These are phyloP conservation scores for Paramecium sexaurelia DNA, from an alignment of 73 alveolate species.

Conservation along the genomic window DNA sequence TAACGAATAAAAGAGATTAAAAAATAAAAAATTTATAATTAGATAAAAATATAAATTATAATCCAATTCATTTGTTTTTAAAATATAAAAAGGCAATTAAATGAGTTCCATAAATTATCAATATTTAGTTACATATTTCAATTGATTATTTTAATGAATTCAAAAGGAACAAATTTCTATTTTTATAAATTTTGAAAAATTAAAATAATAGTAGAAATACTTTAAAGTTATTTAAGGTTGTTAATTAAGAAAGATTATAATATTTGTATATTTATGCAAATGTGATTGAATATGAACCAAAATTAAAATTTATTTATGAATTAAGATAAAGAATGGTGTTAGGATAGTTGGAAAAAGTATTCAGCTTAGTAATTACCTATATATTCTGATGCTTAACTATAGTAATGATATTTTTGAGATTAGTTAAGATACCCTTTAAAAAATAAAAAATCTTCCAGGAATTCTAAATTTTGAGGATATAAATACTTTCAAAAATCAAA, in stretches of 20 bases:
- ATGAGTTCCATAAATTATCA: background rate
- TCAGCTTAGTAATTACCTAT: background rate
- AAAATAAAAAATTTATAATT: too few relatives aligned
- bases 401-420: background rate
- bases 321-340: slow-evolving; percentile 7
- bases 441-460: slow-evolving; percentile 16
- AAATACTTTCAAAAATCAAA: background rate
- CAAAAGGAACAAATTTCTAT: too few relatives aligned
- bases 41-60: too few relatives aligned
- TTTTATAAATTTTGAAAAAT: too few relatives aligned
- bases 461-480: slow-evolving; percentile 4
- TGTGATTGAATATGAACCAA: background rate
- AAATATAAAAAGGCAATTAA: background rate
- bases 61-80: too few relatives aligned
- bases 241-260: background rate
- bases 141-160: too few relatives aligned
- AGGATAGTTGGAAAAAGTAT: slow-evolving; percentile 14
- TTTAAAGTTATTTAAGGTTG: background rate
- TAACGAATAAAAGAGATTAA: too few relatives aligned
- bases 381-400: background rate
- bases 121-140: too few relatives aligned
- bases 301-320: slow-evolving; percentile 21
- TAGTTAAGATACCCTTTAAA: slow-evolving; percentile 32
- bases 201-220: background rate
- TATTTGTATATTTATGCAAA: background rate